Base-by-base conservation (phyloP, 2,329 filamentous ascomycete species). In the Aspergillus terreus region DNA sequence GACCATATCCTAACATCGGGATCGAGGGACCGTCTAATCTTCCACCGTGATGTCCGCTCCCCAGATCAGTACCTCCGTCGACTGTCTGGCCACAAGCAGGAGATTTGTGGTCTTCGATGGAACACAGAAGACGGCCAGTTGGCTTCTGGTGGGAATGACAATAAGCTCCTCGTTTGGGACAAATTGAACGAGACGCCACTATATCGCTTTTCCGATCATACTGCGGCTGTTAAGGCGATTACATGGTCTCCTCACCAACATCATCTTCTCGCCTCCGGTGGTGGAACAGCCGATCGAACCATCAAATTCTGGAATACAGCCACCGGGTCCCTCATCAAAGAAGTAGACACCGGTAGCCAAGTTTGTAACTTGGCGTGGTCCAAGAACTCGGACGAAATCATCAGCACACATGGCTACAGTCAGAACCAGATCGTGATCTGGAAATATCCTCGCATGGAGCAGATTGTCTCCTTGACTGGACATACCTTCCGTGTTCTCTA, bases 361-460 rank as follows among this genome's bases (percentile, higher is more conserved):
- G 94, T 99, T n/a, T 99, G 94, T 75, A 99, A 99, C 66, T 79
- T 99, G 41, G 89, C 92, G 4, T 99, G 95, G 92, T 94, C 88
- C 15, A 95, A 95, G 67, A 96, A 96, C 71, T 96, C 90, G 6
- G 96, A 96, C 68, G 94, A 99, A 71, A 91, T 99, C 52, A 92
- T 99, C 49, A 92, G 88, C 46, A 99, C 94, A 1, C 94, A 99
- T 67, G 94, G 94, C 6, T 99, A 96, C 75, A 92, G 87, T 61
- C 94, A 99, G 68, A 96, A 99, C 69, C 94, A 97, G 71, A 96
- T 99, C 63, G 92, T 97, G 35, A 90, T 99, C 50, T 99, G 94
- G 94, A 99, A 99, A 67, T 99, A 99, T 67, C 94, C 94, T 1
- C 92, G 87, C 60, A 97, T 99, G 94, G 90, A 90, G 45, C 94